Percentiles rank a stretch among this genome's conserved stretches.
phyloP scores from a whole-genome alignment of 192 early-diverging fungal genomes.

The Dimargaris cristalligena region DNA sequence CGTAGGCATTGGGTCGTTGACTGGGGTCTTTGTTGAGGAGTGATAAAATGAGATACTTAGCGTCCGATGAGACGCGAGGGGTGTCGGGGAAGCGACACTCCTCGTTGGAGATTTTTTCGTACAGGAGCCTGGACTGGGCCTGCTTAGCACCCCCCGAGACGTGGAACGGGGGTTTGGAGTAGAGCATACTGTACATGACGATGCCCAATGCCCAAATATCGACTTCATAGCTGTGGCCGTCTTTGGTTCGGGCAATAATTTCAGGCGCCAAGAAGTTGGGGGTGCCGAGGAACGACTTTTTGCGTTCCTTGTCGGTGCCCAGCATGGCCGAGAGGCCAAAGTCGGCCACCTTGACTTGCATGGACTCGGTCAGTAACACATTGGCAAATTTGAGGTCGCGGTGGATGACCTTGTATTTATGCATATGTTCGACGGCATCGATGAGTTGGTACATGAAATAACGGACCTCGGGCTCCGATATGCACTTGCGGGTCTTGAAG shows the following conservation, averaged over 20 bases:
- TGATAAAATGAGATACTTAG: slow-evolving; percentile 43
- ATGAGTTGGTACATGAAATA: slow-evolving; percentile 74
- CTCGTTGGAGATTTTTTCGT: slow-evolving; percentile 20
- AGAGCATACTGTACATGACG: slow-evolving; percentile 78
- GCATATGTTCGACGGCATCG: slow-evolving; percentile 65
- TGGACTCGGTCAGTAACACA: slow-evolving; percentile 61
- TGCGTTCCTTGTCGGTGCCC: slow-evolving; percentile 63
- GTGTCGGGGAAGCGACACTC: slow-evolving; percentile 46
- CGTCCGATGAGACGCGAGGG: slow-evolving; percentile 37
- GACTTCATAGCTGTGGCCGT: slow-evolving; percentile 82
- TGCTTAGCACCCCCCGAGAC: slow-evolving; percentile 13
- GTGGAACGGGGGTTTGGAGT: slow-evolving; percentile 78
- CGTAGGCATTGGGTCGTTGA: slow-evolving; percentile 19
- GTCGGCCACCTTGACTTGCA: slow-evolving; percentile 84
- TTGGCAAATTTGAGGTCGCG: slow-evolving; percentile 94
- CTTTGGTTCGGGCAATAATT: slow-evolving; percentile 56
- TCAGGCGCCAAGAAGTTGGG: slow-evolving; percentile 98
- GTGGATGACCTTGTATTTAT: slow-evolving; percentile 65
- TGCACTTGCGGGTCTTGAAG: slow-evolving; percentile 49
- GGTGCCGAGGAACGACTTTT: slow-evolving; percentile 92
- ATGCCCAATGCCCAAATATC: slow-evolving; percentile 92
- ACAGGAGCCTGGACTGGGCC: slow-evolving; percentile 15
- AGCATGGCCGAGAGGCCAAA: slow-evolving; percentile 86
- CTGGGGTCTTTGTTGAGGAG: slow-evolving; percentile 51
- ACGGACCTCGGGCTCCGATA: slow-evolving; percentile 82